phyloP scores from a whole-genome alignment of 179 eudicot species.

The Silene vulgaris region DNA sequence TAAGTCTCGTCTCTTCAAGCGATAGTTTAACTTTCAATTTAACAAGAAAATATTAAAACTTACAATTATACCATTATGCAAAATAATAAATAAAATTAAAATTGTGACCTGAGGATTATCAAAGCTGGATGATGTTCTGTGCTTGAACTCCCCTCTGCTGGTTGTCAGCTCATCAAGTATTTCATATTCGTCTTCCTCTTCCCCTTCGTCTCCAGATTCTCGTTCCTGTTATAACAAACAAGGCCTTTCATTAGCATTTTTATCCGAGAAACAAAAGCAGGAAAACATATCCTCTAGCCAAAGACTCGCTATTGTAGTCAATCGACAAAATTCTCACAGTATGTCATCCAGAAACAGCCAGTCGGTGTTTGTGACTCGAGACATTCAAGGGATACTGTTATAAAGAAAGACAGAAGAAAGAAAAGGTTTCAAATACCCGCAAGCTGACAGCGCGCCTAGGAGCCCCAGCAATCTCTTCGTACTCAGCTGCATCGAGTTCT shows the following conservation, averaged over 20 bases:
- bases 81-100: neutral
- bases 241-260: neutral
- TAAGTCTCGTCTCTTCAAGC: no score
- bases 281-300: no score
- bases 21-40: no score
- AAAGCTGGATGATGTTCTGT: constrained; percentile 24
- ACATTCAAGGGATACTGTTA: no score
- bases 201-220: constrained; percentile 18
- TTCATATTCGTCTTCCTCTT: constrained; percentile 28
- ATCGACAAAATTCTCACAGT: no score
- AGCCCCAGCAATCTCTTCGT: constrained; percentile 57
- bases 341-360: no score
- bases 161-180: constrained; percentile 35
- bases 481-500: constrained; percentile 81
- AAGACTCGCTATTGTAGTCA: no score
- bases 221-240: constrained; percentile 22
- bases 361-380: no score
- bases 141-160: constrained; percentile 35
- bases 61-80: neutral
- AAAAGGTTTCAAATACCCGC: constrained; percentile 15
- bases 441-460: constrained; percentile 38
- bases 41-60: no score
- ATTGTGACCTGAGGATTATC: constrained; percentile 31
- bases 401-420: neutral
- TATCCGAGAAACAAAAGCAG: neutral